Evolutionary conservation across 2,329 filamentous ascomycete species (phyloP).

Genomic region (Aureobasidium sp.): DNA sequence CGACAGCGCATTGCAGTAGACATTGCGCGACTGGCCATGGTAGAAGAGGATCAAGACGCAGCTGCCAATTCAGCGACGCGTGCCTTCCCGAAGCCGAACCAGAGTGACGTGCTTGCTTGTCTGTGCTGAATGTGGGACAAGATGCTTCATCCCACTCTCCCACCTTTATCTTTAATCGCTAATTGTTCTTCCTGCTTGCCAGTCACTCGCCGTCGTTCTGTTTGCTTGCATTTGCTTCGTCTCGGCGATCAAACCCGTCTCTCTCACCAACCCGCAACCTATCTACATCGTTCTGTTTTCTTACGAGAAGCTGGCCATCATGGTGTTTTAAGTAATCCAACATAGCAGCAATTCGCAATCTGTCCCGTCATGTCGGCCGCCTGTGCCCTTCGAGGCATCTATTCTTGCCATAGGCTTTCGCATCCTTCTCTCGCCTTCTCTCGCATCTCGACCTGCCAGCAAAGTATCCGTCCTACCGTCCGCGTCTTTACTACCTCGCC

Average conservation of each 20-base stretch:
- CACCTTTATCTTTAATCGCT: background rate
- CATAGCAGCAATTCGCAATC: background rate
- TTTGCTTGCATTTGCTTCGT: background rate
- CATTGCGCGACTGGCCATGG: background rate
- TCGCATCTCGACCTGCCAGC: conserved; percentile 9
- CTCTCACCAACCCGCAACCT: background rate
- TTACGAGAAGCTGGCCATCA: conserved; percentile 14
- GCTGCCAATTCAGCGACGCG: background rate
- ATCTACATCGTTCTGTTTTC: background rate
- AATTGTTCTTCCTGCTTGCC: background rate
- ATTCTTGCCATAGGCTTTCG: background rate
- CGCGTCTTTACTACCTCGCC: conserved; percentile 40
- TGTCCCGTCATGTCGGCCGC: background rate
- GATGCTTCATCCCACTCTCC: background rate
- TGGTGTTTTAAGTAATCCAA: conserved; percentile 11
- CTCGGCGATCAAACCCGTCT: background rate
- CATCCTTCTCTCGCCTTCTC: background rate
- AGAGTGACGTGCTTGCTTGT: conserved; percentile 1
- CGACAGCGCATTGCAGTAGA: conserved; percentile 25
- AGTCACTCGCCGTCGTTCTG: background rate
- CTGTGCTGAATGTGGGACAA: background rate
- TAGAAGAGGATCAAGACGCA: background rate
- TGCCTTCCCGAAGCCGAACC: background rate
- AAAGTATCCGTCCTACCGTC: conserved; percentile 6
- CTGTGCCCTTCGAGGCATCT: conserved; percentile 2